Conservation (phyloP, 768 basidiomycete species). For the Auricularia heimuer region DNA sequence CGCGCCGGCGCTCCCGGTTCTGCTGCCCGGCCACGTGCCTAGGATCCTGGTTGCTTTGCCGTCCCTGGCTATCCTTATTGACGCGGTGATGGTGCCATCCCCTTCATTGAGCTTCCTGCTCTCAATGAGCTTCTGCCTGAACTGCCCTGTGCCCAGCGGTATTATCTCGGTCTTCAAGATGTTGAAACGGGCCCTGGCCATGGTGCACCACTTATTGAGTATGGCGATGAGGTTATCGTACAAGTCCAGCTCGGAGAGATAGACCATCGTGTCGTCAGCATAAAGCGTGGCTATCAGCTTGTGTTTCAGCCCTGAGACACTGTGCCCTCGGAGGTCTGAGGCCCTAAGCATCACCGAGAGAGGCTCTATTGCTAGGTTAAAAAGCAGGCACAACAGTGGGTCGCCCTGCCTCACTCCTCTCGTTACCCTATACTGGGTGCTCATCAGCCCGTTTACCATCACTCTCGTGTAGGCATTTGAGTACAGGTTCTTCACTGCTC, state of each 20-base stretch:
- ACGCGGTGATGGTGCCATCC: conserved; percentile 5
- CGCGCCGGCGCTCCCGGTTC: conserved; percentile 8
- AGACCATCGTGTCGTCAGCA: conserved; percentile 33
- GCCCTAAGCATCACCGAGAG: conserved; percentile 25
- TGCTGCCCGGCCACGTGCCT: conserved; percentile 25
- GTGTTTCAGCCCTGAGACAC: conserved; percentile 8
- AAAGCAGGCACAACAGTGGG: conserved; percentile 30
- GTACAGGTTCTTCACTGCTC: conserved; percentile 22
- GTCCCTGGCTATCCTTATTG: conserved; percentile 22
- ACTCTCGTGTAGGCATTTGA: conserved; percentile 18
- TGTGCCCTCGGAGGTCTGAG: conserved; percentile 11
- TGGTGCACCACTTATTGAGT: conserved; percentile 30
- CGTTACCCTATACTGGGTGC: conserved; percentile 15
- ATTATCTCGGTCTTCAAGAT: conserved; percentile 29
- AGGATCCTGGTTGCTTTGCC: conserved; percentile 21
- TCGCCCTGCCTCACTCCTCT: conserved; percentile 31
- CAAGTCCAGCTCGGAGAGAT: conserved; percentile 22
- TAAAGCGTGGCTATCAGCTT: conserved; percentile 26
- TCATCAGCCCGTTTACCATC: conserved; percentile 24
- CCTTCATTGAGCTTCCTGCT: conserved; percentile 11
- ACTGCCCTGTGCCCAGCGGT: conserved; percentile 18
- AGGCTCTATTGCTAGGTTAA: conserved; percentile 33
- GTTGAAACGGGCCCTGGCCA: conserved; percentile 34
- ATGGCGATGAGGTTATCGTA: conserved; percentile 17
- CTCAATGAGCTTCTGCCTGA: neutral